phyloP scores from a whole-genome alignment of 1,284 basidiomycete genomes.

The Cystobasidium slooffiae region DNA sequence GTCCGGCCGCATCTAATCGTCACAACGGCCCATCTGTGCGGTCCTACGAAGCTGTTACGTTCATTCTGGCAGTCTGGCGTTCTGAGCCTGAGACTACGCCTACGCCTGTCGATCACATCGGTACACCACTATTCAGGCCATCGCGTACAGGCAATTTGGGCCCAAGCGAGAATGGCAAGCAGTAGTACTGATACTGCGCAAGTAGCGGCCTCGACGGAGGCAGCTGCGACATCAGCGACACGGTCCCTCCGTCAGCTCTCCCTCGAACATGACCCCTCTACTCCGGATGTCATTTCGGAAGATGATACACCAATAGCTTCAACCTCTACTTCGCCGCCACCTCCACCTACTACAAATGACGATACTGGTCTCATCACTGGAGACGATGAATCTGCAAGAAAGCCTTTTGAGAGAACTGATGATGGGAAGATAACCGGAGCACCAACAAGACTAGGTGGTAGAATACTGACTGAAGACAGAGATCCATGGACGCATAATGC shows the following conservation, averaged over 20 bases:
- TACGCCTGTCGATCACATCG: slow-evolving; percentile 6
- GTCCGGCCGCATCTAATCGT: too few relatives aligned
- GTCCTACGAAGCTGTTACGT: background rate
- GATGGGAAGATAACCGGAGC: slow-evolving; percentile 44
- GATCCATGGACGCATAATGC: slow-evolving; percentile 54
- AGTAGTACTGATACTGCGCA: background rate
- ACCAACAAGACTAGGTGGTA: slow-evolving; percentile 48
- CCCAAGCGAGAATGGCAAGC: slow-evolving; percentile 4
- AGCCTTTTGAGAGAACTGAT: slow-evolving; percentile 5
- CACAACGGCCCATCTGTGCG: background rate
- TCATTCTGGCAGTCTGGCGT: background rate
- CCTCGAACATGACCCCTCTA: slow-evolving; percentile 25
- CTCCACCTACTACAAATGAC: background rate
- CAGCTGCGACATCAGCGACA: slow-evolving; percentile 3
- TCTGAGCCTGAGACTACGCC: background rate
- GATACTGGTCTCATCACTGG: background rate
- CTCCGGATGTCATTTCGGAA: slow-evolving; percentile 15
- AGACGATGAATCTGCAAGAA: background rate
- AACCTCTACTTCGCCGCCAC: slow-evolving; percentile 15
- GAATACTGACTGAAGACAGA: slow-evolving; percentile 47
- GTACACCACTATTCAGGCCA: too few relatives aligned
- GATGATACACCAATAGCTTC: slow-evolving; percentile 10
- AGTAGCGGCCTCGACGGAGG: background rate
- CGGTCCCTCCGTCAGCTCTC: slow-evolving; percentile 9
- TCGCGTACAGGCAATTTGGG: too few relatives aligned